Percentiles rank a stretch among this genome's conserved stretches.
phyloP scores from a whole-genome alignment of 495 filamentous ascomycete species.

The Polyplosphaeria fusca region DNA sequence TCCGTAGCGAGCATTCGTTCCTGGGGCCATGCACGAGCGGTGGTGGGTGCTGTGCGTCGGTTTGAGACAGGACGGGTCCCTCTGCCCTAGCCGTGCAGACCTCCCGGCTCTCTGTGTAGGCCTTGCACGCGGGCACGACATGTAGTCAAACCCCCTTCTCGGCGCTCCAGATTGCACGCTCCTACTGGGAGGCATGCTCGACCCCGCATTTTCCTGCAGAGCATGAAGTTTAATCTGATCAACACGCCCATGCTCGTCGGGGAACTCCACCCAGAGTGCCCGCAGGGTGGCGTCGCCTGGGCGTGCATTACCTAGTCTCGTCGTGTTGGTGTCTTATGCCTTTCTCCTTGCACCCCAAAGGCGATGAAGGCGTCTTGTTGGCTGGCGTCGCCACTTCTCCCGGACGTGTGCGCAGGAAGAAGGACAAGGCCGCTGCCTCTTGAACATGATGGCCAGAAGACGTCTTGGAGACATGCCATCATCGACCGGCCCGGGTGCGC shows the following conservation, averaged over 20 bases:
- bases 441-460: no score
- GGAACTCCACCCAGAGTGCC: conserved; percentile 2
- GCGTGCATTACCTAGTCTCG: neutral
- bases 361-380: no score
- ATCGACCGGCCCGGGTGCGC: no score
- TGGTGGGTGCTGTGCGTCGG: conserved; percentile 3
- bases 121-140: conserved; percentile 8
- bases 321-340: neutral
- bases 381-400: no score
- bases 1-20: conserved; percentile 22
- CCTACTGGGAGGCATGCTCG: conserved; percentile 20
- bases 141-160: conserved; percentile 6
- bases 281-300: neutral
- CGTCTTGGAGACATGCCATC: no score
- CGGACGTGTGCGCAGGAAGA: no score
- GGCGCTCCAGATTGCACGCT: conserved; percentile 13
- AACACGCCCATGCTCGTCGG: conserved; percentile 13
- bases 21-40: conserved; percentile 18
- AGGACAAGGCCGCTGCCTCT: no score
- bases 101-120: no score
- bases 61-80: neutral
- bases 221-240: conserved; percentile 24
- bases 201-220: conserved; percentile 32
- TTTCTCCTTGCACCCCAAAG: neutral
- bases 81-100: no score